Percentiles rank a stretch among this genome's conserved stretches.
Conservation (phyloP, 176 grass and related monocot species). For the Avena insularis region DNA sequence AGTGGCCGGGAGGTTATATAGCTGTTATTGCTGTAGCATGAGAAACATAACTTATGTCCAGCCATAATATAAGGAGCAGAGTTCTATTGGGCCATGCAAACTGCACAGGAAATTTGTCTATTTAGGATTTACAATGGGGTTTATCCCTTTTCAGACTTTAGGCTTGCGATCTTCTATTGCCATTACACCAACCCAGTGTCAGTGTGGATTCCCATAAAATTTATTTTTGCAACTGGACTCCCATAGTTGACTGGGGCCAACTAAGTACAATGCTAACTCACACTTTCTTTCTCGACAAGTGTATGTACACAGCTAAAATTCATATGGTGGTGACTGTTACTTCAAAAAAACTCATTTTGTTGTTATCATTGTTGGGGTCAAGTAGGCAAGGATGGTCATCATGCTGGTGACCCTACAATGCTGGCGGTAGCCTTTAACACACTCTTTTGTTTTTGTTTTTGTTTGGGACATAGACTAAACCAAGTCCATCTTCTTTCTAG, state of each 20-base stretch:
- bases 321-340: neutral
- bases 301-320: conserved; percentile 3
- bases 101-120: too few relatives aligned
- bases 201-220: too few relatives aligned
- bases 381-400: neutral
- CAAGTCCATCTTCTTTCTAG: neutral
- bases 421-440: neutral
- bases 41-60: too few relatives aligned
- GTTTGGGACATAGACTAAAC: neutral
- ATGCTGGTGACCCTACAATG: too few relatives aligned
- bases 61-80: too few relatives aligned
- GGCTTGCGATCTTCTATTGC: neutral
- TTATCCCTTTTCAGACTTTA: neutral
- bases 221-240: neutral
- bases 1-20: too few relatives aligned
- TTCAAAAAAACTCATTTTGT: neutral
- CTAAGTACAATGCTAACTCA: neutral
- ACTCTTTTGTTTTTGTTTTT: neutral
- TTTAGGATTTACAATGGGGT: neutral
- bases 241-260: neutral
- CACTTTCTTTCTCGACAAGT: neutral
- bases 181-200: neutral
- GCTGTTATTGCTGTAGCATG: too few relatives aligned
- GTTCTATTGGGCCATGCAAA: too few relatives aligned
- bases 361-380: neutral